Base-by-base conservation (phyloP, 2,329 filamentous ascomycete genomes). In the Thelonectria blattea region DNA sequence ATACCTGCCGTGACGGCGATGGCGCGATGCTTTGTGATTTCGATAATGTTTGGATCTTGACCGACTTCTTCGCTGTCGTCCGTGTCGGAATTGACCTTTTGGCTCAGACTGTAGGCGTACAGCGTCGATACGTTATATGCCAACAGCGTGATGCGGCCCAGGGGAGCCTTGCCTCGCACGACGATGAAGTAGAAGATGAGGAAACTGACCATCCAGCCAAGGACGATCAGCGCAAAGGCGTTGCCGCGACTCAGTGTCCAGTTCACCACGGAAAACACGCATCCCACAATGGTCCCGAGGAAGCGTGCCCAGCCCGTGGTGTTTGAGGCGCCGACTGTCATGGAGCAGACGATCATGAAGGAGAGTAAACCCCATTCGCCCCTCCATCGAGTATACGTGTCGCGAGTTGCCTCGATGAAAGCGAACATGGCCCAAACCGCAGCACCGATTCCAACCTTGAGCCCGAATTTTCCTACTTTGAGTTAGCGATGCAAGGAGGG, bases 291-390 rank as follows among this genome's bases (percentile, higher is more conserved):
- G 0, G 94, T 99, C 52, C 94, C 95, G 4, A 92, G 80, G 72
- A 98, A 94, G 65, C 95, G 88, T 42, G 93, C 88, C 71, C 88
- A 86, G 1, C 92, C 93, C 0, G 94, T 97, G 0, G 94, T 97
- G 73, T 98, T 99, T 15, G 93, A 92, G 5, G 94, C 93, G n/a
- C 95, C 95, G 9, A 97, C 93, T 0, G 94, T 99, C 93, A 97
- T 98, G 42, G 91, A 93, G 73, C 93, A 97, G n/a, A 99, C 95
- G 70, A 98, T 88, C 93, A 98, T 98, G 80, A 97, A 98, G 0
- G 93, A 97, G 30, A 99, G 75, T 1, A 99, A 81, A 14, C 95
- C 95, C 95, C 95, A 99, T 81, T 99, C 95, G 9, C 94, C 94
- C 69, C 94, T 85, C 92, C 93, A 98, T 65, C 91, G 89, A 39